Percentiles rank a stretch among this genome's conserved stretches.
Conservation (phyloP, 148 eudicot species). For the Vaccinium macrocarpon region DNA sequence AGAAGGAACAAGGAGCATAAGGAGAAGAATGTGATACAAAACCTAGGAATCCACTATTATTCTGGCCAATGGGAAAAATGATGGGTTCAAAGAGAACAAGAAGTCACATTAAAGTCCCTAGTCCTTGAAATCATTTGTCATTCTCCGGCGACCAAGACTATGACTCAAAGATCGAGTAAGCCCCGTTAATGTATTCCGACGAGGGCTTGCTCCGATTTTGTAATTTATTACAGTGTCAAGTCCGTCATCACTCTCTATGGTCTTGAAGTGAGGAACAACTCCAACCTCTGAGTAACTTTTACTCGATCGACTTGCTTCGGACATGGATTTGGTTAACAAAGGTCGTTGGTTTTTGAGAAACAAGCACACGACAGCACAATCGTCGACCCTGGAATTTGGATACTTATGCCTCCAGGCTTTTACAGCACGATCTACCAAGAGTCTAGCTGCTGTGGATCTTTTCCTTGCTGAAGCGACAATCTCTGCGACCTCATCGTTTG, state of each 20-base stretch:
- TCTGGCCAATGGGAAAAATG: not conserved
- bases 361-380: conserved; percentile 62
- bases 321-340: conserved; percentile 29
- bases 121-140: not conserved
- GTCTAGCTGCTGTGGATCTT: conserved; percentile 66
- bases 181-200: not conserved
- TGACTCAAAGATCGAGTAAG: not conserved
- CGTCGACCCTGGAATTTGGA: conserved; percentile 64
- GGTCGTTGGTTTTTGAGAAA: conserved; percentile 49
- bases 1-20: too few relatives aligned
- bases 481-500: conserved; percentile 68
- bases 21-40: too few relatives aligned
- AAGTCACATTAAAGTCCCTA: not conserved
- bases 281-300: conserved; percentile 14
- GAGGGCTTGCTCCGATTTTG: not conserved
- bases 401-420: conserved; percentile 70
- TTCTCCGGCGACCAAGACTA: conserved; percentile 6
- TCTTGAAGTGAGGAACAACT: not conserved
- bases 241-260: conserved; percentile 23
- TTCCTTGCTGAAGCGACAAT: conserved; percentile 61
- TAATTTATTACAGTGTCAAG: conserved; percentile 31
- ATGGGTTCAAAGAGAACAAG: not conserved
- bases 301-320: conserved; percentile 35
- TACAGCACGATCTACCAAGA: conserved; percentile 51
- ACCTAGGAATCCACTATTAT: too few relatives aligned